phyloP scores from a whole-genome alignment of 1,284 basidiomycete species.

The Tilletia caries region DNA sequence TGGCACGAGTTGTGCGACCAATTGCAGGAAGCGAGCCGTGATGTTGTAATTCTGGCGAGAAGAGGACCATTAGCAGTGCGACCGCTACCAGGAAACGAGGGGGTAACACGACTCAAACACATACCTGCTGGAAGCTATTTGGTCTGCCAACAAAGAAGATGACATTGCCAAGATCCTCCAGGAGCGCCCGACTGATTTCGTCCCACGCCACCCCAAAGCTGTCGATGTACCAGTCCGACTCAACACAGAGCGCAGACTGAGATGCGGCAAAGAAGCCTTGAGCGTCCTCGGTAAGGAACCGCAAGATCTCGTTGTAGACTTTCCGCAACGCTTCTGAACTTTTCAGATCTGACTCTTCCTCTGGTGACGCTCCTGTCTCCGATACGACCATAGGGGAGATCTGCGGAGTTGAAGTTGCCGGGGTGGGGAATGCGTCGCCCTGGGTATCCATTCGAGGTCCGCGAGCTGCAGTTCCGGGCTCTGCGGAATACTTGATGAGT shows the following conservation, averaged over 20 bases:
- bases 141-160: constrained; percentile 89
- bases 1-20: constrained; percentile 76
- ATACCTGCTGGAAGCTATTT: constrained; percentile 68
- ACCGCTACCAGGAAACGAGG: too few species aligned
- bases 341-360: background rate
- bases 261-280: constrained; percentile 64
- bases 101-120: background rate
- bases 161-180: constrained; percentile 73
- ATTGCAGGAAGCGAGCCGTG: constrained; percentile 62
- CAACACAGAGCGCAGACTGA: constrained; percentile 14
- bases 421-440: background rate
- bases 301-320: constrained; percentile 76
- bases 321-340: constrained; percentile 28
- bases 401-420: background rate
- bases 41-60: constrained; percentile 72
- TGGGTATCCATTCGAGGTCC: background rate
- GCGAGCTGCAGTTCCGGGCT: background rate
- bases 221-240: constrained; percentile 19
- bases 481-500: background rate
- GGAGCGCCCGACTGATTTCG: constrained; percentile 71
- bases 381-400: background rate
- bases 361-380: background rate
- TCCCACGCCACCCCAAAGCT: constrained; percentile 72
- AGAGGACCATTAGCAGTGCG: constrained; percentile 58
- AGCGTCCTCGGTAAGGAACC: constrained; percentile 71